Conservation (phyloP, 2,329 filamentous ascomycete species). For the Paraphoma sp. region DNA sequence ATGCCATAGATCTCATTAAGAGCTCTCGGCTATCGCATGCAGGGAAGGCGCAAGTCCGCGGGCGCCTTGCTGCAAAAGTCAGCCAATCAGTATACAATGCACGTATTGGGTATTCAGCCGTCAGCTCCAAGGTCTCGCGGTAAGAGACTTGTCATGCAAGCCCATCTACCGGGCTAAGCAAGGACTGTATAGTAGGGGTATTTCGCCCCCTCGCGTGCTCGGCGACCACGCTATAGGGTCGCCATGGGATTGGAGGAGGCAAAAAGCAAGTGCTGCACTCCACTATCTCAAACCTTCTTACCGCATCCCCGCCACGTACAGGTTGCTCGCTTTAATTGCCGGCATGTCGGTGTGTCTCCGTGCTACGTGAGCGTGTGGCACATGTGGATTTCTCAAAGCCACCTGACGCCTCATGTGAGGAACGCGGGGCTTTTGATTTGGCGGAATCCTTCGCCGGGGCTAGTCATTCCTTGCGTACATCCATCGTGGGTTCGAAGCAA, state of each 20-base stretch:
- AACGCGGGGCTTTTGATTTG: not conserved
- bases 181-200: not conserved
- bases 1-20: constrained; percentile 12
- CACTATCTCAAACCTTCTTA: constrained; percentile 2
- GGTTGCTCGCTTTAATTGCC: constrained; percentile 3
- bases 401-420: not conserved
- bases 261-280: constrained; percentile 6
- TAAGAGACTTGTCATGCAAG: constrained; percentile 13
- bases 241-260: not conserved
- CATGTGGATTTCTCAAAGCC: not conserved
- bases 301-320: not conserved
- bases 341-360: constrained; percentile 8
- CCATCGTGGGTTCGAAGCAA: constrained; percentile 2
- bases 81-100: constrained; percentile 21
- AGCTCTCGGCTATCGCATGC: constrained; percentile 16
- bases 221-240: not conserved
- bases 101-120: constrained; percentile 9
- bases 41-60: constrained; percentile 1
- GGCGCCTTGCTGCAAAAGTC: constrained; percentile 7
- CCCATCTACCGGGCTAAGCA: not conserved
- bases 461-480: constrained; percentile 10
- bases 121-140: not conserved
- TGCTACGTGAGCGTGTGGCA: constrained; percentile 3
- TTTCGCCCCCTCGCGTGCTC: constrained; percentile 2
- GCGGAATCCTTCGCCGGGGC: not conserved